Evolutionary conservation across 345 rosid species (phyloP).

Genomic region (Arabidopsis thaliana): TAIR10.1 NC_003074.8:6954001-6954500

Average conservation of each 20-base stretch:
- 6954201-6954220: conserved; percentile 98
- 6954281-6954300: conserved; percentile 79
- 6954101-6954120: conserved; percentile 19
- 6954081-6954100: not conserved
- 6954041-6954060: conserved; percentile 3
- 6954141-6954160: conserved; percentile 25
- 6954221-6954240: conserved; percentile 93
- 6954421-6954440: conserved; percentile 41
- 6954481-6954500: conserved; percentile 95
- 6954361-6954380: not conserved
- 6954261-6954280: conserved; percentile 74
- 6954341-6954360: conserved; percentile 24
- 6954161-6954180: conserved; percentile 87
- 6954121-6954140: conserved; percentile 5
- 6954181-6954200: conserved; percentile 84
- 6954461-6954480: conserved; percentile 95
- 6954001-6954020: conserved; percentile 82
- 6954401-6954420: conserved; percentile 37
- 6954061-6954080: not conserved
- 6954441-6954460: conserved; percentile 74
- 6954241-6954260: conserved; percentile 95
- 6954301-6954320: conserved; percentile 85
- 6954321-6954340: conserved; percentile 86
- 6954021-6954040: conserved; percentile 23
- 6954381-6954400: conserved; percentile 21